Percentiles rank a stretch among this genome's conserved stretches.
phyloP scores from a whole-genome alignment of 116 monocot species.

The Posidonia oceanica region DNA sequence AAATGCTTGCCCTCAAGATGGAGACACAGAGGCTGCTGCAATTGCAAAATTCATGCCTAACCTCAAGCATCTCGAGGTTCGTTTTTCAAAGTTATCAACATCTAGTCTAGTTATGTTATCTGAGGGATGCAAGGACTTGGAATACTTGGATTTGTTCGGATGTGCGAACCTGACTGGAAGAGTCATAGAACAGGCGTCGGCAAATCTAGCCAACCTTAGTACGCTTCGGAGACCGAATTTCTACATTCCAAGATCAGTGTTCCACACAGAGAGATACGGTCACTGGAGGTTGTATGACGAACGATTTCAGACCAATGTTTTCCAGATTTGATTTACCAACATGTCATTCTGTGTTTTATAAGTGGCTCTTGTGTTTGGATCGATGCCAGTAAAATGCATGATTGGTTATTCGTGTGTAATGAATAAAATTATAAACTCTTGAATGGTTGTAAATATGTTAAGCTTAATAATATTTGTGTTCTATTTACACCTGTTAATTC shows the following conservation, averaged over 20 bases:
- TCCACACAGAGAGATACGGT: constrained; percentile 74
- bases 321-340: constrained; percentile 47
- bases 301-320: constrained; percentile 92
- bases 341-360: not conserved
- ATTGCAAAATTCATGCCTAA: constrained; percentile 66
- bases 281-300: constrained; percentile 95
- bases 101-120: constrained; percentile 38
- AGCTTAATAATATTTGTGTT: too few species aligned
- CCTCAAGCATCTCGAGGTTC: constrained; percentile 67
- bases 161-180: constrained; percentile 77
- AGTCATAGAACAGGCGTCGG: constrained; percentile 55
- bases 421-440: too few species aligned
- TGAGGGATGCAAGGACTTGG: constrained; percentile 52
- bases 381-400: too few species aligned
- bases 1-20: constrained; percentile 74
- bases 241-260: constrained; percentile 80
- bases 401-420: too few species aligned
- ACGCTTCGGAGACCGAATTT: constrained; percentile 61
- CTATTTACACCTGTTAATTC: too few species aligned
- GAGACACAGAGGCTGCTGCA: constrained; percentile 52
- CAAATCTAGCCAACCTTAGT: constrained; percentile 44
- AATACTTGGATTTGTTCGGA: constrained; percentile 60
- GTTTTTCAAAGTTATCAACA: constrained; percentile 61
- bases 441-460: too few species aligned
- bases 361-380: not conserved